Percentiles rank a stretch among this genome's conserved stretches.
Conservation (phyloP, 2,329 filamentous ascomycete species). For the Cadophora sp. region DNA sequence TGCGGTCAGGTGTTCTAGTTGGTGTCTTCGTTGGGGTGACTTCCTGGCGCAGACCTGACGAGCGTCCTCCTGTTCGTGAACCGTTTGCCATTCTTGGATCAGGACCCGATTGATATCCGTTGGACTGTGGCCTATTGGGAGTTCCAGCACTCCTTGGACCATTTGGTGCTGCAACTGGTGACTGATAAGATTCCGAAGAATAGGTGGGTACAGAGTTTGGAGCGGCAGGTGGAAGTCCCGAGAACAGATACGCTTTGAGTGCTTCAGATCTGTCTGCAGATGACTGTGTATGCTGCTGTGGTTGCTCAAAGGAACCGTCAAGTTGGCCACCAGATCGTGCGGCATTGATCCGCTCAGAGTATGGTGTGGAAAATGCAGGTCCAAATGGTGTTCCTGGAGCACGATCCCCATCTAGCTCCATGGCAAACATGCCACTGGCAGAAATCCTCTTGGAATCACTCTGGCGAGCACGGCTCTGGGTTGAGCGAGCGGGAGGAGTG, state of each 20-base stretch:
- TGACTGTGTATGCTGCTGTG: slow-evolving; percentile 21
- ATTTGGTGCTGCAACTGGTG: slow-evolving; percentile 21
- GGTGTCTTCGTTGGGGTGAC: slow-evolving; percentile 42
- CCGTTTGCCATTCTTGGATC: slow-evolving; percentile 29
- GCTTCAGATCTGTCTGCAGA: slow-evolving; percentile 53
- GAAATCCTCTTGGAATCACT: slow-evolving; percentile 53
- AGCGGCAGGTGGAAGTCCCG: slow-evolving; percentile 44
- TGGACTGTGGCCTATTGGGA: slow-evolving; percentile 27
- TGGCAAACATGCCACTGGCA: slow-evolving; percentile 65
- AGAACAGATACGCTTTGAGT: slow-evolving; percentile 63
- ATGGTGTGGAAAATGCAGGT: slow-evolving; percentile 72
- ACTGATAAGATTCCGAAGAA: slow-evolving; percentile 21
- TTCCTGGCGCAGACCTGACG: slow-evolving; percentile 45
- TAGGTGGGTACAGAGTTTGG: slow-evolving; percentile 14
- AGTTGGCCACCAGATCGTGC: slow-evolving; percentile 46
- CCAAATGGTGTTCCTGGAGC: slow-evolving; percentile 60
- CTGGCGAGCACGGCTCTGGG: slow-evolving; percentile 46
- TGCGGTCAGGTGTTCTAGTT: slow-evolving; percentile 37
- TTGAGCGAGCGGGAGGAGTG: slow-evolving; percentile 40
- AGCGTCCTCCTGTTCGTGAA: slow-evolving; percentile 33
- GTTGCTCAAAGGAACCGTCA: slow-evolving; percentile 24
- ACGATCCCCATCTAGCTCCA: slow-evolving; percentile 71
- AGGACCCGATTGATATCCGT: slow-evolving; percentile 26
- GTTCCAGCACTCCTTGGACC: slow-evolving; percentile 25
- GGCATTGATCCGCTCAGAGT: slow-evolving; percentile 65